A percentile compares a stretch with the other conserved stretches of the same genome.
Conservation (phyloP, 2,329 filamentous ascomycete species). For the Diaporthe sp. region DNA sequence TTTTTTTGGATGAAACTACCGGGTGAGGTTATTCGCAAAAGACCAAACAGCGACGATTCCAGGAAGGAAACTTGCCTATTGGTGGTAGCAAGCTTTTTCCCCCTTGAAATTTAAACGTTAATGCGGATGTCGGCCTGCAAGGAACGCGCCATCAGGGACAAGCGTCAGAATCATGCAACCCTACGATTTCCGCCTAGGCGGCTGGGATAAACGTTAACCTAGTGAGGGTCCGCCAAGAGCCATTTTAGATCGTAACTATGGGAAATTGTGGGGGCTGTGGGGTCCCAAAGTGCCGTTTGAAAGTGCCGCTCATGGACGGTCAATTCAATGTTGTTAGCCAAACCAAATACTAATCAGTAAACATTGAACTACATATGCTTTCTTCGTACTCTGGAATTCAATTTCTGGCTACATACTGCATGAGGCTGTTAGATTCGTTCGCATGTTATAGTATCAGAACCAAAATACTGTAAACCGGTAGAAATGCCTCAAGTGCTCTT, state of each 20-base stretch:
- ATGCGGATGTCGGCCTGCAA: not conserved
- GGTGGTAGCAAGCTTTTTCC: not conserved
- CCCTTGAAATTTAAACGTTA: not conserved
- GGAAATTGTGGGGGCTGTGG: conserved; percentile 21
- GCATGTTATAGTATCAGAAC: not conserved
- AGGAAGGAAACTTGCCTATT: not conserved
- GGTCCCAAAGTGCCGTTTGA: not conserved
- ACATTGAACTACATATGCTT: not conserved
- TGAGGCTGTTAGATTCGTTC: not conserved
- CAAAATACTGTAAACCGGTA: not conserved
- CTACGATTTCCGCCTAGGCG: not conserved
- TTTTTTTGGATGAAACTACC: no score
- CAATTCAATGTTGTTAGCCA: not conserved
- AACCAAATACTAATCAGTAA: not conserved
- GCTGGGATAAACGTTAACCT: not conserved
- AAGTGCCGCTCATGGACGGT: conserved; percentile 2
- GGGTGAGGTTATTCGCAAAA: not conserved
- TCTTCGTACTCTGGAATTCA: not conserved
- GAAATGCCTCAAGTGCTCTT: not conserved
- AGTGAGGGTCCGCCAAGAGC: not conserved
- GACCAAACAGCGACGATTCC: not conserved
- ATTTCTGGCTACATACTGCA: not conserved
- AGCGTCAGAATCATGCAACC: not conserved
- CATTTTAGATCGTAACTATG: not conserved
- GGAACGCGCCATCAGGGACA: not conserved